phyloP scores from a whole-genome alignment of 2,329 filamentous ascomycete species.

The Thelonectria rubi region DNA sequence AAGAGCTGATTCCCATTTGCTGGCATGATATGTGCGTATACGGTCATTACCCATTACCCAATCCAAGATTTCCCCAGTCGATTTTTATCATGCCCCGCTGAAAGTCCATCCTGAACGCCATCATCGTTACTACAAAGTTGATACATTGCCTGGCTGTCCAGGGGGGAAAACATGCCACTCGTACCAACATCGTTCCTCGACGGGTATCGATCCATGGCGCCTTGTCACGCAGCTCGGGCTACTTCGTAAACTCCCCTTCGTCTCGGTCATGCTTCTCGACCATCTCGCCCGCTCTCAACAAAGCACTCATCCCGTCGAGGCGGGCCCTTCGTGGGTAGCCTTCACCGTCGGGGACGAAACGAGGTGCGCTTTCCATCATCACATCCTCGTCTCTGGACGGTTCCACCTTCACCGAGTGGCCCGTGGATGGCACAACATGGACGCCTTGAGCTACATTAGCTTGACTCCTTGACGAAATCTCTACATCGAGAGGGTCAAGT shows the following conservation, averaged over 20 bases:
- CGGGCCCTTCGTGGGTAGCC: slow-evolving; percentile 37
- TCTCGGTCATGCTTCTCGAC: slow-evolving; percentile 55
- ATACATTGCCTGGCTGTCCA: slow-evolving; percentile 22
- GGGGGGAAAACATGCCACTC: background rate
- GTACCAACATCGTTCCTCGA: background rate
- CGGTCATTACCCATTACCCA: slow-evolving; percentile 7
- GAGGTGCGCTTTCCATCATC: slow-evolving; percentile 43
- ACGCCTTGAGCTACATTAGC: slow-evolving; percentile 48
- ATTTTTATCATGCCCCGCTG: slow-evolving; percentile 13
- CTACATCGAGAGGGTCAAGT: slow-evolving; percentile 35
- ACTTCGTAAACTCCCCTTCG: slow-evolving; percentile 30
- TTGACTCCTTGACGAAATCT: slow-evolving; percentile 30
- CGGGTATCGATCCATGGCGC: background rate
- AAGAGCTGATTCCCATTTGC: background rate
- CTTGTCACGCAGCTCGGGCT: slow-evolving; percentile 1
- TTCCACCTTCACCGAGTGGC: slow-evolving; percentile 46
- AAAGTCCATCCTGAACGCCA: slow-evolving; percentile 20
- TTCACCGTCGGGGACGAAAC: slow-evolving; percentile 32
- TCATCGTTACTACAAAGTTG: background rate
- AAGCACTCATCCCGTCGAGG: slow-evolving; percentile 67
- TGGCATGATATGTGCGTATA: slow-evolving; percentile 3
- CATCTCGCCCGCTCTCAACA: slow-evolving; percentile 67
- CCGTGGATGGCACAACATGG: slow-evolving; percentile 46
- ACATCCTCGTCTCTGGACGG: slow-evolving; percentile 44
- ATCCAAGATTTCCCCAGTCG: background rate